These are phyloP conservation scores for Hypoxylon sp. DNA, from an alignment of 2,329 filamentous ascomycete genomes.

Conservation along the genomic window DNA sequence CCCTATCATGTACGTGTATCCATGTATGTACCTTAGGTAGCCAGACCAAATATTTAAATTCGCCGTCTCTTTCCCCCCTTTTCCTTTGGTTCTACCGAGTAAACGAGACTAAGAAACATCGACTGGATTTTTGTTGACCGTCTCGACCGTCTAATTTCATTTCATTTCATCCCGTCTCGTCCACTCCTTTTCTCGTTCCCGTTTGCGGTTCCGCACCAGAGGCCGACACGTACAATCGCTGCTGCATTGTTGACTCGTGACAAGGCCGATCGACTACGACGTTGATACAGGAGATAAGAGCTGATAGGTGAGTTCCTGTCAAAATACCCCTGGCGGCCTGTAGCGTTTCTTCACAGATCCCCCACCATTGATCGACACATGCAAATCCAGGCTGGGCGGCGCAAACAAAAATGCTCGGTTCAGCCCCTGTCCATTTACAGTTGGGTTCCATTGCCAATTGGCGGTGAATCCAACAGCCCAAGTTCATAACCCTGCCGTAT, in stretches of 20 bases:
- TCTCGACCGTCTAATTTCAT: slow-evolving; percentile 29
- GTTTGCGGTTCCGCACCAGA: slow-evolving; percentile 4
- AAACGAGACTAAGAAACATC: slow-evolving; percentile 16
- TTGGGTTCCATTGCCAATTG: slow-evolving; percentile 49
- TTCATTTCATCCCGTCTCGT: slow-evolving; percentile 18
- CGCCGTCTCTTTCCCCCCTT: slow-evolving; percentile 11
- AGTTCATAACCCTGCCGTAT: slow-evolving; percentile 46
- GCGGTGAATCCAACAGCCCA: slow-evolving; percentile 49
- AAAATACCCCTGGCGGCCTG: slow-evolving; percentile 29
- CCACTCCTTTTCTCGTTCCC: slow-evolving; percentile 6
- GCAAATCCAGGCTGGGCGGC: slow-evolving; percentile 36
- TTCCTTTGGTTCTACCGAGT: slow-evolving; percentile 13
- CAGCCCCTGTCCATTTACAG: slow-evolving; percentile 36
- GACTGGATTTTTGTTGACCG: slow-evolving; percentile 41
- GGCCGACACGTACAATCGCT: slow-evolving; percentile 20
- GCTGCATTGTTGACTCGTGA: slow-evolving; percentile 35
- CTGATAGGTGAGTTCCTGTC: slow-evolving; percentile 41
- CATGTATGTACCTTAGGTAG: neutral
- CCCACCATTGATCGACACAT: slow-evolving; percentile 44
- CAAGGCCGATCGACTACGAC: slow-evolving; percentile 32
- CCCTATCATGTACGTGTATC: neutral
- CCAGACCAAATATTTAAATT: slow-evolving; percentile 17
- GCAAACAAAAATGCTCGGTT: slow-evolving; percentile 32
- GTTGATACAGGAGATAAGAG: slow-evolving; percentile 30
- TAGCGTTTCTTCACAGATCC: slow-evolving; percentile 31